Percentiles rank a stretch among this genome's conserved stretches.
These are phyloP conservation scores for Serendipita sp. DNA, from an alignment of 768 basidiomycete genomes.

Conservation along the genomic window DNA sequence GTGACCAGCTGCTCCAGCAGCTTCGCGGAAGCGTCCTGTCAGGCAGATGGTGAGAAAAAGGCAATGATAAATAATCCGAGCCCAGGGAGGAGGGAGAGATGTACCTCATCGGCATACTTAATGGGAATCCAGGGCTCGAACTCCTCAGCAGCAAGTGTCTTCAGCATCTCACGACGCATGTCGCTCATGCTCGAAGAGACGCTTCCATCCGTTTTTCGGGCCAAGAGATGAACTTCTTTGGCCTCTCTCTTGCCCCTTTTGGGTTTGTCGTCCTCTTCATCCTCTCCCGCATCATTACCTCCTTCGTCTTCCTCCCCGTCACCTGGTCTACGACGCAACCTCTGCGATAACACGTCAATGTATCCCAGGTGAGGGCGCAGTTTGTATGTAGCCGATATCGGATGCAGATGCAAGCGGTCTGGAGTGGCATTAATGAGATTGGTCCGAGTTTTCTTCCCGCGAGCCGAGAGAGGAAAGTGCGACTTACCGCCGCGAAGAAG, in stretches of 20 bases:
- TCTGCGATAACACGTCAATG: conserved; percentile 54
- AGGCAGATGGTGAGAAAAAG: not conserved
- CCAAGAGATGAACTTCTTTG: not conserved
- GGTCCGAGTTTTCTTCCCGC: not conserved
- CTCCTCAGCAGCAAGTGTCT: not conserved
- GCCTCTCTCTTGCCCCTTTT: conserved; percentile 1
- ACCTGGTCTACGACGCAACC: conserved; percentile 31
- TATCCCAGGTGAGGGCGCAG: conserved; percentile 70
- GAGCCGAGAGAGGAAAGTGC: not conserved
- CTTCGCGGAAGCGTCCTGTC: conserved; percentile 6
- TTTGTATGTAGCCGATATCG: conserved; percentile 63
- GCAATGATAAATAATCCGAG: not conserved
- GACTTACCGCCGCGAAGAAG: conserved; percentile 50
- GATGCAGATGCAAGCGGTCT: conserved; percentile 65
- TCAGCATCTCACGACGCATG: conserved; percentile 1
- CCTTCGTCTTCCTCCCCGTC: conserved; percentile 11
- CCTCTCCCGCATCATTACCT: conserved; percentile 1
- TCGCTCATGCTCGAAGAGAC: conserved; percentile 1
- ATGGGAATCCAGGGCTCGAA: conserved; percentile 1
- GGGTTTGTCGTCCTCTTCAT: not conserved
- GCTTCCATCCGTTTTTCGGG: not conserved
- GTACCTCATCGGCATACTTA: conserved; percentile 1
- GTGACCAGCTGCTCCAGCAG: not conserved
- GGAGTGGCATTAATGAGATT: not conserved
- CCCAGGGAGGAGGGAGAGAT: not conserved